Evolutionary conservation across 2,329 filamentous ascomycete species (phyloP).

Genomic region (Neofusicoccum parvum): DNA sequence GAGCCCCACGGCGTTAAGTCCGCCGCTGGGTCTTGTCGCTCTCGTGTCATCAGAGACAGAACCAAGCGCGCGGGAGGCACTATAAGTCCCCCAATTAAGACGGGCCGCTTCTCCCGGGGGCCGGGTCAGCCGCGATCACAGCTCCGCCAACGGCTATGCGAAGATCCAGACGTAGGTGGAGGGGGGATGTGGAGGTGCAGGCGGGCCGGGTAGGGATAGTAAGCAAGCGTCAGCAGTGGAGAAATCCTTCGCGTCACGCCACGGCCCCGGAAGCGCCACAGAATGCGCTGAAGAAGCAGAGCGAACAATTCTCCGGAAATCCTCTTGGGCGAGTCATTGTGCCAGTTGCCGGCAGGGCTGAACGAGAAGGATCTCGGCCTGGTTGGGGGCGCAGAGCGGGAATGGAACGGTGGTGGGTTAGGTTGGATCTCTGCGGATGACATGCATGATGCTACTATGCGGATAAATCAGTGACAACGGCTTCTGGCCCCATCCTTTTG

Average conservation of each 20-base stretch:
- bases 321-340: background rate
- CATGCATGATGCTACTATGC: background rate
- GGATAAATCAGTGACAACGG: background rate
- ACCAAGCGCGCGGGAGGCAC: background rate
- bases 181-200: background rate
- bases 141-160: background rate
- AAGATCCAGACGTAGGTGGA: no score
- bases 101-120: no score
- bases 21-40: background rate
- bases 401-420: no score
- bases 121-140: background rate
- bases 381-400: background rate
- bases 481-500: background rate
- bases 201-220: background rate
- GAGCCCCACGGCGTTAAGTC: background rate
- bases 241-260: background rate
- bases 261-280: background rate
- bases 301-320: background rate
- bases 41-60: background rate
- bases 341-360: background rate
- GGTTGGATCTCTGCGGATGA: background rate
- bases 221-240: constrained; percentile 5
- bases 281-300: background rate
- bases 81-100: no score
- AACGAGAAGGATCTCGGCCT: background rate